Base-by-base conservation (phyloP, 2,329 filamentous ascomycete species). In the Nakataea oryzae region DNA sequence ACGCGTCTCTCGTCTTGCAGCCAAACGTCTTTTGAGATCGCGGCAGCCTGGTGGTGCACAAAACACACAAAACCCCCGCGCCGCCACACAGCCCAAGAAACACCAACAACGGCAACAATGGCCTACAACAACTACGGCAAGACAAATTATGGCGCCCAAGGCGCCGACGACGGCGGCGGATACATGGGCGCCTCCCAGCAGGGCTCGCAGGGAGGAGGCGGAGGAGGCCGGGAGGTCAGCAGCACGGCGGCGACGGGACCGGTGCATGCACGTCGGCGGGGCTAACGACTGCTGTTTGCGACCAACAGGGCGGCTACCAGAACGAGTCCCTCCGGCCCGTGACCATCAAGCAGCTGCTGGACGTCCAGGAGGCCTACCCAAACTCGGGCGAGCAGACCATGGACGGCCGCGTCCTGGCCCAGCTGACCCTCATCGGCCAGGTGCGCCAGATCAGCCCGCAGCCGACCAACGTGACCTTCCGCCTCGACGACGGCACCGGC, bases 1-100 rank as follows among this genome's bases (percentile, higher is more conserved):
- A n/a, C n/a, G n/a, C n/a, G n/a, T n/a, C n/a, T n/a, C n/a, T n/a
- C n/a, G n/a, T n/a, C n/a, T n/a, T n/a, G n/a, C n/a, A n/a, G n/a
- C n/a, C n/a, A n/a, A n/a, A n/a, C 90, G 69, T 97, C 95, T 75
- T 99, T 99, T 62, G 95, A 95, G 58, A 97, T 95, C 0, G 95
- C 91, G 27, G 95, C 95, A 0, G 89, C 91, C 0, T 95, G 95
- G 70, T 95, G 99, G 75, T 99, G 95, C 11, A 99, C 93, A 72
- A 99, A 91, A n/a, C n/a, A n/a, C n/a, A n/a, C n/a, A n/a, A n/a
- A n/a, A n/a, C n/a, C n/a, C n/a, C n/a, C 61, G 89, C 87, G 41
- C 95, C 95, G 62, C 41, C 41, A 50, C 41, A 50, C 41, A 24
- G 21, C 8, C 21, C 41, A 21, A n/a, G 17, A 11, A 50, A 9